Evolutionary conservation across 495 filamentous ascomycete genomes (phyloP), one percentile per base, ranked within the genome.

Genomic region (Rusavskia elegans): DNA sequence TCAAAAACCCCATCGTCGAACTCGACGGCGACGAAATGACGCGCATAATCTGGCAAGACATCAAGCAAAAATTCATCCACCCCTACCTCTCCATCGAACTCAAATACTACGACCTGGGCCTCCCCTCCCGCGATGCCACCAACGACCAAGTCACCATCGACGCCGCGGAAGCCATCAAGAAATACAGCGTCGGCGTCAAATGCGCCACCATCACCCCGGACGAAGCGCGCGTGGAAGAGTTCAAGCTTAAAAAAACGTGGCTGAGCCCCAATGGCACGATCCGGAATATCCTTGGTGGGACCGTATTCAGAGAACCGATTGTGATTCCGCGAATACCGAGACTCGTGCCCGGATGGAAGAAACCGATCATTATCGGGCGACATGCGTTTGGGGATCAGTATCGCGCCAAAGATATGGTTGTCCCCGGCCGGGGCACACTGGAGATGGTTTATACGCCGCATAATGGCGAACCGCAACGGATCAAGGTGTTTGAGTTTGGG

Each of bases 11-110:
- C 54, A 80, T 98, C 63, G 92, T 98, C 68, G 87, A 90, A 68
- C 76, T 98, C 63, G 92, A 98, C 68, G 92, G 92, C 61, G 92
- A 98, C 75, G 92, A 98, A 79, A 98, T 98, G 92, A 98, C 92
- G 54, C 78, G 92, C 61, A 88, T 98, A 61, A 98, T 98, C 71
- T 98, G 92, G 92, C 72, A 96, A 72, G 81, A 87, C 63, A 98
- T 98, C 75, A 94, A 95, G 75, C 80, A 96, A 66, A 95, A 92
- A 67, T 89, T 95, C 73, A 95, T 95, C 67, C 73, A 80, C 71
- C 89, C 89, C 41, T 97, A 89, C 73, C 84, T 98, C 39, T 86
- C 93, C 62, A 77, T 98, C 67, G 90, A 98, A 67, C 81, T 98
- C 55, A 98, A 98, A 76, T 98, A 98, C 80, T 97, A 96, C 72